Evolutionary conservation across 1,284 basidiomycete genomes (phyloP).

Genomic region (Trichosporon ovoides): DNA sequence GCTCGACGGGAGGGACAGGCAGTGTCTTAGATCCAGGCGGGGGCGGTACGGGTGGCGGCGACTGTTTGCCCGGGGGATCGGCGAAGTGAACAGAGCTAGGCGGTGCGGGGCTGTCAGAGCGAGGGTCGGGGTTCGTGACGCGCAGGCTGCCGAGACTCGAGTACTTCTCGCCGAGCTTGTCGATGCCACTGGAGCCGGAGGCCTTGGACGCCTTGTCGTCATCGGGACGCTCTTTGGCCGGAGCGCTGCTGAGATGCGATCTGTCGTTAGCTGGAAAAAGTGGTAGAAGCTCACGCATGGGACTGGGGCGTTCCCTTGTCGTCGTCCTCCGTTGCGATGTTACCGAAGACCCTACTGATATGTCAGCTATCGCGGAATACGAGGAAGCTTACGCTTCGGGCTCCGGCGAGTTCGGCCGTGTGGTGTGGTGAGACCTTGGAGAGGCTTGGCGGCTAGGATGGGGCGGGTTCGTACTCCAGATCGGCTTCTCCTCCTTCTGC

Average conservation of each 20-base stretch:
- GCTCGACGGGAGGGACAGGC: background rate
- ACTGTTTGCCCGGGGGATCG: background rate
- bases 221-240: background rate
- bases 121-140: background rate
- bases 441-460: background rate
- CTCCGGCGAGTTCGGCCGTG: background rate
- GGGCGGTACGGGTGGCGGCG: background rate
- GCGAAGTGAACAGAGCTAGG: background rate
- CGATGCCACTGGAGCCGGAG: background rate
- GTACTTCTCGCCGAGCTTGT: background rate
- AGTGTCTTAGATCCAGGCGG: background rate
- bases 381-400: background rate
- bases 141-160: background rate
- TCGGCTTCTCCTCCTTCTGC: constrained; percentile 14
- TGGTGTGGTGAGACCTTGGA: background rate
- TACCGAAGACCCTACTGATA: background rate
- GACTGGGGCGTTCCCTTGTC: background rate
- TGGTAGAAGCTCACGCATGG: background rate
- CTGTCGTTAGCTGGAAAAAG: background rate
- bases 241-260: background rate
- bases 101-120: background rate
- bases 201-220: background rate
- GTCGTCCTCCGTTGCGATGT: background rate
- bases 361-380: background rate
- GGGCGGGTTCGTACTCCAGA: constrained; percentile 33